Percentiles rank a stretch among this genome's conserved stretches.
Evolutionary conservation across 2,329 filamentous ascomycete genomes (phyloP).

Genomic region (Phoma herbarum): DNA sequence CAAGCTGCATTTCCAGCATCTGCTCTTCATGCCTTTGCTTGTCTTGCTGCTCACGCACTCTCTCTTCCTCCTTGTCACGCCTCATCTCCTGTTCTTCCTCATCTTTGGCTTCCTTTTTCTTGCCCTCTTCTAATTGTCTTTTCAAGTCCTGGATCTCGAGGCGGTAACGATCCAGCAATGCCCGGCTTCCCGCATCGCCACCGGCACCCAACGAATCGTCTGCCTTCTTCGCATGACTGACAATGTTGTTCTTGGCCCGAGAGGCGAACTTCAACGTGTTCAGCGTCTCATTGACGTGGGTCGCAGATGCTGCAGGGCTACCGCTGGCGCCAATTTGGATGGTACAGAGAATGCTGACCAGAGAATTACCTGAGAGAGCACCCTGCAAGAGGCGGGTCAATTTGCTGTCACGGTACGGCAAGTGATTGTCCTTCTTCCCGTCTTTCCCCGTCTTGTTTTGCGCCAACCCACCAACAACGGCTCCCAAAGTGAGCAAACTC

Average conservation of each 20-base stretch:
- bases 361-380: slow-evolving; percentile 88
- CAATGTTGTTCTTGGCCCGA: slow-evolving; percentile 95
- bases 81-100: slow-evolving; percentile 61
- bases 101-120: slow-evolving; percentile 69
- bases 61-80: slow-evolving; percentile 74
- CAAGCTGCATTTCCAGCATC: slow-evolving; percentile 97
- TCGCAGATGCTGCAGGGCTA: slow-evolving; percentile 73
- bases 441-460: slow-evolving; percentile 80
- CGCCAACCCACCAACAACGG: slow-evolving; percentile 92
- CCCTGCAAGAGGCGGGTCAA: slow-evolving; percentile 91
- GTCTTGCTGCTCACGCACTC: slow-evolving; percentile 73
- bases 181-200: slow-evolving; percentile 83
- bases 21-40: slow-evolving; percentile 93
- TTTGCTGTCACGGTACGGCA: slow-evolving; percentile 98
- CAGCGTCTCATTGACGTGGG: slow-evolving; percentile 85
- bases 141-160: slow-evolving; percentile 89
- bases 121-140: slow-evolving; percentile 77
- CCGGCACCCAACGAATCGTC: slow-evolving; percentile 84
- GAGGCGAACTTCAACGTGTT: slow-evolving; percentile 98
- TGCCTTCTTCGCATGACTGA: slow-evolving; percentile 94
- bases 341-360: slow-evolving; percentile 97
- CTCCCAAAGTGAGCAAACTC: slow-evolving; percentile 91
- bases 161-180: slow-evolving; percentile 89
- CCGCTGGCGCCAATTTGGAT: slow-evolving; percentile 86
- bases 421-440: slow-evolving; percentile 88